These are phyloP conservation scores for Plectosphaerella plurivora DNA, from an alignment of 2,329 filamentous ascomycete species.

Conservation along the genomic window DNA sequence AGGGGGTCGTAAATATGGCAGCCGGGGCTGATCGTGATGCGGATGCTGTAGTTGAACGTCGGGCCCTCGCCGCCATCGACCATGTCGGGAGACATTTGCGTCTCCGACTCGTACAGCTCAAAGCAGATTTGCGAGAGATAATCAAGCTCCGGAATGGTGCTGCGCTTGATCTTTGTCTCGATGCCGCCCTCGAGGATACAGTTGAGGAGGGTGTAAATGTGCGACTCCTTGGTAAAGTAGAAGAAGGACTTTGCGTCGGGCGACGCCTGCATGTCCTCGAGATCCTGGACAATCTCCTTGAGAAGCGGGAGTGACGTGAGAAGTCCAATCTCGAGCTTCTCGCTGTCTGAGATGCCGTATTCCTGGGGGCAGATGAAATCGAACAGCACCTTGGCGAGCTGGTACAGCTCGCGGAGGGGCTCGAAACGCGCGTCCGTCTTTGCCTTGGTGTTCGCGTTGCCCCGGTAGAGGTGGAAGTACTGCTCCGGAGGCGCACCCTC, in stretches of 20 bases:
- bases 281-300: conserved; percentile 93
- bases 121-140: conserved; percentile 98
- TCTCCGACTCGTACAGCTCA: conserved; percentile 93
- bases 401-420: conserved; percentile 88
- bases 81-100: conserved; percentile 46
- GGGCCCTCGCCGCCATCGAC: conserved; percentile 52
- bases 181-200: conserved; percentile 97
- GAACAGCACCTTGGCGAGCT: conserved; percentile 89
- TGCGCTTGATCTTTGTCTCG: conserved; percentile 92
- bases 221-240: conserved; percentile 98
- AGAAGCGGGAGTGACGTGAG: conserved; percentile 89
- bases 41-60: conserved; percentile 89
- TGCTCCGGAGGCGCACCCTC: conserved; percentile 59
- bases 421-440: conserved; percentile 83
- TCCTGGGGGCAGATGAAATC: conserved; percentile 98
- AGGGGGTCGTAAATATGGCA: conserved; percentile 96
- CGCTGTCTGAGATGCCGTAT: conserved; percentile 90
- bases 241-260: conserved; percentile 94
- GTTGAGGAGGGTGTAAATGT: conserved; percentile 97
- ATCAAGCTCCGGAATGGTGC: conserved; percentile 93
- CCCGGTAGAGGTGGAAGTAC: conserved; percentile 89
- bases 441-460: conserved; percentile 66
- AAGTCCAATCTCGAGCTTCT: conserved; percentile 97
- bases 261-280: conserved; percentile 95
- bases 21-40: conserved; percentile 91